These are phyloP conservation scores for Curvularia lunata DNA, from an alignment of 2,329 filamentous ascomycete species.

Conservation along the genomic window DNA sequence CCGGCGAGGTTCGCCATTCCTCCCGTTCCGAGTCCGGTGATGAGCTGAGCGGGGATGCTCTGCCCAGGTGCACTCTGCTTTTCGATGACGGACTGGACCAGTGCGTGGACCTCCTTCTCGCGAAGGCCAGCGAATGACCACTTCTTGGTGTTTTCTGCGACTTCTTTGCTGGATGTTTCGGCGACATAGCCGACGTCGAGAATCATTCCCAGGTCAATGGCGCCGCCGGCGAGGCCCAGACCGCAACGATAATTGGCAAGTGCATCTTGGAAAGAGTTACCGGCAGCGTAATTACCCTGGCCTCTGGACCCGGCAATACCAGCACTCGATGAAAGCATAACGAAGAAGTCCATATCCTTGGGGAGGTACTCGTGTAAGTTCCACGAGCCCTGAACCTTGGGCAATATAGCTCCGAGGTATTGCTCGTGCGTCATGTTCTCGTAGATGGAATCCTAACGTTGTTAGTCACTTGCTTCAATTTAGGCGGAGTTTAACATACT, in stretches of 20 bases:
- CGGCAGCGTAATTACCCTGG: slow-evolving; percentile 33
- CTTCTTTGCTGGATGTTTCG: too few species aligned
- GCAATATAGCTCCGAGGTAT: slow-evolving; percentile 4
- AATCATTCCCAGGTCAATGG: slow-evolving; percentile 13
- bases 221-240: neutral
- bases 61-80: too few species aligned
- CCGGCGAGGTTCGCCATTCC: too few species aligned
- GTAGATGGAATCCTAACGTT: too few species aligned
- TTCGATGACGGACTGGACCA: too few species aligned
- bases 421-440: slow-evolving; percentile 8
- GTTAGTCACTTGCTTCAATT: too few species aligned
- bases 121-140: too few species aligned
- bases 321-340: slow-evolving; percentile 26
- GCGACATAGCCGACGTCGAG: neutral
- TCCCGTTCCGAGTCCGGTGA: too few species aligned
- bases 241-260: slow-evolving; percentile 1
- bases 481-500: neutral
- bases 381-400: slow-evolving; percentile 24
- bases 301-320: slow-evolving; percentile 24
- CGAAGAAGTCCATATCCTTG: slow-evolving; percentile 23
- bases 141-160: too few species aligned
- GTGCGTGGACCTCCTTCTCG: too few species aligned
- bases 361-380: slow-evolving; percentile 28
- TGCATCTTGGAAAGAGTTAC: slow-evolving; percentile 17
- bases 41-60: too few species aligned